These are phyloP conservation scores for Arabidopsis arenosa DNA, from an alignment of 345 rosid species.

Conservation along the genomic window DNA sequence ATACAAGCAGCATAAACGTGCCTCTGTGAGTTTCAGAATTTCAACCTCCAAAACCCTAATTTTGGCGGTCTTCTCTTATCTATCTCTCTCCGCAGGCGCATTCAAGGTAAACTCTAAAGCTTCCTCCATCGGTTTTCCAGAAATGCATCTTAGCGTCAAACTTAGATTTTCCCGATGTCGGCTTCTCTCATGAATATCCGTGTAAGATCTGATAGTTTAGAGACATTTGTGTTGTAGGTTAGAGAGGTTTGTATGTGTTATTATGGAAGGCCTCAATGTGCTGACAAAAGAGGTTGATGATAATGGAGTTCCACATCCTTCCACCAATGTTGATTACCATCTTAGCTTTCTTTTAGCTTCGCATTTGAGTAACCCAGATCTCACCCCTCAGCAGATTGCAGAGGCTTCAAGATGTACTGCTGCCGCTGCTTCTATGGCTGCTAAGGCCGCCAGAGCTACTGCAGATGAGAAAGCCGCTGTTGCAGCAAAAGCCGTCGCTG, in stretches of 20 bases:
- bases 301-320: conserved; percentile 14
- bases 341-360: conserved; percentile 61
- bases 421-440: conserved; percentile 60
- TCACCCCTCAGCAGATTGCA: conserved; percentile 69
- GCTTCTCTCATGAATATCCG: not conserved
- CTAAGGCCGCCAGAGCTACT: conserved; percentile 72
- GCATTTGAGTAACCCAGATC: conserved; percentile 51
- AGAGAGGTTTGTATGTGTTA: not conserved
- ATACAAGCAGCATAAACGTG: not conserved
- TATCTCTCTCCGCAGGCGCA: conserved; percentile 15
- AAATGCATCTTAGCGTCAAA: not conserved
- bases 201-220: not conserved
- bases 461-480: conserved; percentile 79
- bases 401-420: conserved; percentile 72
- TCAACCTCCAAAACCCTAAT: conserved; percentile 36
- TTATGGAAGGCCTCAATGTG: conserved; percentile 37
- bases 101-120: conserved; percentile 26
- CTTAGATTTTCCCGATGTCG: no score
- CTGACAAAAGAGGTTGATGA: not conserved
- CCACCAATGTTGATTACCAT: conserved; percentile 53
- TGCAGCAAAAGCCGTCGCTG: conserved; percentile 76
- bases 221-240: conserved; percentile 9
- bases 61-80: conserved; percentile 18
- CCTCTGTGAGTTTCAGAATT: not conserved
- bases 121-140: not conserved